These are phyloP conservation scores for Corymbia maculata DNA, from an alignment of 345 rosid species.

Conservation along the genomic window DNA sequence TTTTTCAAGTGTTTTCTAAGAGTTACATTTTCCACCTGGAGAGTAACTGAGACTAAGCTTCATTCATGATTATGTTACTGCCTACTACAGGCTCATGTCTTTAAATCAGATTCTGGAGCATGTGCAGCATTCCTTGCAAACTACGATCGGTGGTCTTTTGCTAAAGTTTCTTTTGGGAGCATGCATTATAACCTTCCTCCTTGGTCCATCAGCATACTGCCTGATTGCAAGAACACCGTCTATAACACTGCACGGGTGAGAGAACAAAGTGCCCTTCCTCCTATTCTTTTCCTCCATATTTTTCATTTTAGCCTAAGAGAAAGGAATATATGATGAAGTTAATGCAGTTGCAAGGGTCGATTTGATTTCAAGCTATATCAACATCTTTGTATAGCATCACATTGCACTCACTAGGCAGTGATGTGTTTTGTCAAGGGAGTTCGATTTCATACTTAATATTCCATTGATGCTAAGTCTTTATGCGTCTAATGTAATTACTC, in stretches of 20 bases:
- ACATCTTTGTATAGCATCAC: not conserved
- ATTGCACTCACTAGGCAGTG: not conserved
- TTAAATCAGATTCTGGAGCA: constrained; percentile 66
- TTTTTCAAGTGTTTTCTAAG: not conserved
- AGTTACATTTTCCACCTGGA: not conserved
- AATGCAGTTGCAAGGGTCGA: not conserved
- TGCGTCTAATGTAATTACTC: not conserved
- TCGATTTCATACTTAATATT: not conserved
- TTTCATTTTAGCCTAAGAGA: not conserved
- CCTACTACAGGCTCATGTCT: constrained; percentile 71
- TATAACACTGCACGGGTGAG: constrained; percentile 98
- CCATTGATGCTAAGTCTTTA: not conserved
- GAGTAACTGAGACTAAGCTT: not conserved
- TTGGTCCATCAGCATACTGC: constrained; percentile 98
- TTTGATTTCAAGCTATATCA: not conserved
- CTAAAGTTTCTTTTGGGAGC: constrained; percentile 66
- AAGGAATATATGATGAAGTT: not conserved
- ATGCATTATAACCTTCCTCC: constrained; percentile 94
- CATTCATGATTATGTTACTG: not conserved
- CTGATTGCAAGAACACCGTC: constrained; percentile 96
- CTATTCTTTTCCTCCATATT: not conserved
- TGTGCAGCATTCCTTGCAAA: constrained; percentile 98
- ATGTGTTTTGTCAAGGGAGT: not conserved
- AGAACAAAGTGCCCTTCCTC: not conserved
- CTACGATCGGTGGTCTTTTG: constrained; percentile 45